phyloP scores from a whole-genome alignment of 2,329 filamentous ascomycete genomes.

The Sporothrix humicola region DNA sequence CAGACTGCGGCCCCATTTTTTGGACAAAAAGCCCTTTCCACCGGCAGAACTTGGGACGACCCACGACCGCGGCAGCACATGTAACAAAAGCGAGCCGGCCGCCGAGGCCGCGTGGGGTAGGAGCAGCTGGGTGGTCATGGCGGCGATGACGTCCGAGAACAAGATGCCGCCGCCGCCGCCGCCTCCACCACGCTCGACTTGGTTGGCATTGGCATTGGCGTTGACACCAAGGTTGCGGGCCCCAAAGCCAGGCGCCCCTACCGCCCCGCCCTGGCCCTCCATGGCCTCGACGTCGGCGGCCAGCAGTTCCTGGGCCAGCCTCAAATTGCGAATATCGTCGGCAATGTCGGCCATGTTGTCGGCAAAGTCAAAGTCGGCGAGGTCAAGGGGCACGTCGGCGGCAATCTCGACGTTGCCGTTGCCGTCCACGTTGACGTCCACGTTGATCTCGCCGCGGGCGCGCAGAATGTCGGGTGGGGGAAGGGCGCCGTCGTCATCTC shows the following conservation, averaged over 20 bases:
- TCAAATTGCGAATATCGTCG: too few species aligned
- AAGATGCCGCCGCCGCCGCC: neutral
- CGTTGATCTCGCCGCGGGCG: neutral
- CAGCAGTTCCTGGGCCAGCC: too few species aligned
- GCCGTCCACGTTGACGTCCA: neutral
- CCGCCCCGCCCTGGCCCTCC: too few species aligned
- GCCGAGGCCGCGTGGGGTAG: constrained; percentile 81
- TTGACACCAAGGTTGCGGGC: too few species aligned
- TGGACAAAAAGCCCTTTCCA: constrained; percentile 71
- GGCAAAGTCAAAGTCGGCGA: too few species aligned
- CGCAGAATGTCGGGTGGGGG: constrained; percentile 24
- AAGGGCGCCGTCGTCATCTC: constrained; percentile 40
- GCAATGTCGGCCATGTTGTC: too few species aligned
- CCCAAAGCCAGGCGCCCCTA: too few species aligned
- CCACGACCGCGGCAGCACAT: constrained; percentile 71
- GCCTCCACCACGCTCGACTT: too few species aligned
- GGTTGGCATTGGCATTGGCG: too few species aligned
- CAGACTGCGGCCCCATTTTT: constrained; percentile 86
- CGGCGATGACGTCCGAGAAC: constrained; percentile 55
- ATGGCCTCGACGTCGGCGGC: too few species aligned
- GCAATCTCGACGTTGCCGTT: neutral
- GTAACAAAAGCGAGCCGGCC: constrained; percentile 75
- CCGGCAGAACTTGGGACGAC: constrained; percentile 50
- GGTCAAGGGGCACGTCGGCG: constrained; percentile 2
- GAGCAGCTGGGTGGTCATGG: constrained; percentile 64